phyloP scores from a whole-genome alignment of 2,329 filamentous ascomycete genomes.

The Nemania diffusa region DNA sequence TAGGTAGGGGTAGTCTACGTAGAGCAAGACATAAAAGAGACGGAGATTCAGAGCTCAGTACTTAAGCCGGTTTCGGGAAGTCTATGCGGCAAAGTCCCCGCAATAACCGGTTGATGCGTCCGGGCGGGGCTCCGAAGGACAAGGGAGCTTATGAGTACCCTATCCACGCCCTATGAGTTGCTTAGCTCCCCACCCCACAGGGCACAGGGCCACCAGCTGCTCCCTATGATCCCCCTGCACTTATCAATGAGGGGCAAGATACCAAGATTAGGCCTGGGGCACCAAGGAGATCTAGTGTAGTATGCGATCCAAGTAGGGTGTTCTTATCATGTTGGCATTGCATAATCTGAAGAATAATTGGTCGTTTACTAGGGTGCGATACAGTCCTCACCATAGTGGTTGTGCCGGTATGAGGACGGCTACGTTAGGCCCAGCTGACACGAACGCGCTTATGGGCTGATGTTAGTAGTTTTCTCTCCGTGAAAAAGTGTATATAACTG shows the following conservation, averaged over 20 bases:
- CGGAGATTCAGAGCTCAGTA: background rate
- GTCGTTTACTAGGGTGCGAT: constrained; percentile 17
- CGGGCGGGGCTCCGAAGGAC: constrained; percentile 34
- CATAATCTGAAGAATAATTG: constrained; percentile 42
- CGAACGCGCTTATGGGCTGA: background rate
- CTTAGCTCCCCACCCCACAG: background rate
- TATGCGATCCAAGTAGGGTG: constrained; percentile 22
- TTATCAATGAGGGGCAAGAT: constrained; percentile 38
- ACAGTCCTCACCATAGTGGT: background rate
- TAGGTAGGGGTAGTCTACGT: constrained; percentile 11
- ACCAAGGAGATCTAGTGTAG: background rate
- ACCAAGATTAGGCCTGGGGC: constrained; percentile 33
- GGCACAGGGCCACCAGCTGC: background rate
- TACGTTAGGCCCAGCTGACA: constrained; percentile 20
- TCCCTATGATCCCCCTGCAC: constrained; percentile 35
- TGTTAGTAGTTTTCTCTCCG: background rate
- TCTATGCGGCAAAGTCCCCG: constrained; percentile 42
- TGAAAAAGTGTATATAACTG: constrained; percentile 9
- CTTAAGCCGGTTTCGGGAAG: constrained; percentile 45
- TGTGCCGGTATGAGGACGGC: background rate
- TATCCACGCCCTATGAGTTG: background rate
- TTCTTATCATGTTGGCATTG: constrained; percentile 43
- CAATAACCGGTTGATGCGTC: constrained; percentile 38
- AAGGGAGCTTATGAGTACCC: background rate
- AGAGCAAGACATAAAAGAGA: constrained; percentile 20